Base-by-base conservation (phyloP, 2,329 filamentous ascomycete species). In the Aspergillus sojae region DNA sequence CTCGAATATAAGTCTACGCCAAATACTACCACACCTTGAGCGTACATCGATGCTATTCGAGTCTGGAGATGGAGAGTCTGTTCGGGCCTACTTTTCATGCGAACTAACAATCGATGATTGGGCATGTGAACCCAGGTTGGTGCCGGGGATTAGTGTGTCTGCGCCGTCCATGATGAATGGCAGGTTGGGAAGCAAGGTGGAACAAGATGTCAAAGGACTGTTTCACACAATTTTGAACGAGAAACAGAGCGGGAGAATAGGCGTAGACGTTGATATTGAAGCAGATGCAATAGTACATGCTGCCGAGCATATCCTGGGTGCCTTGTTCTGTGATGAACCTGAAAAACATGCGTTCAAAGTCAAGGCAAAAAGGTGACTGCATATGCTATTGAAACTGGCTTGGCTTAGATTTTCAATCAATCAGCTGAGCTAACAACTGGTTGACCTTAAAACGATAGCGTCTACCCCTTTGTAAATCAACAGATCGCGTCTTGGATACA, bases 111-210 rank as follows among this genome's bases (percentile, higher is more conserved):
- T 80, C 43, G 77, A 80, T 61, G 71, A 76, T 28, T 80, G 78
- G 78, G 78, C 77, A 21, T 72, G 78, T 41, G 78, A 80, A 60
- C 75, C 78, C 3, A 74, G 75, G 23, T 65, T 80, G n/a, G 67
- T 68, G 21, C 74, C 78, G 2, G 74, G 74, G 57, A 72, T 80
- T 30, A 78, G 71, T 53, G 68, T 80, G 21, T 74, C 74, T 7
- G 53, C 65, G 4, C 60, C 67, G 7, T 60, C 57, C 10, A 63
- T 62, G 55, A 61, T 50, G 3, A 60, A 61, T 41, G 55, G 58
- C 12, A 62, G 26, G 5, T 43, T 65, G 9, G 62, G 68, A 45
- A 68, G 58, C 46, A 79, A 77, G 46, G 68, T 79, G 23, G 75
- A 79, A 50, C 70, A 68, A n/a, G 78, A 79, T 59, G 68, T 74